phyloP scores from a whole-genome alignment of 2,329 filamentous ascomycete genomes.

The Penicillium sp. region DNA sequence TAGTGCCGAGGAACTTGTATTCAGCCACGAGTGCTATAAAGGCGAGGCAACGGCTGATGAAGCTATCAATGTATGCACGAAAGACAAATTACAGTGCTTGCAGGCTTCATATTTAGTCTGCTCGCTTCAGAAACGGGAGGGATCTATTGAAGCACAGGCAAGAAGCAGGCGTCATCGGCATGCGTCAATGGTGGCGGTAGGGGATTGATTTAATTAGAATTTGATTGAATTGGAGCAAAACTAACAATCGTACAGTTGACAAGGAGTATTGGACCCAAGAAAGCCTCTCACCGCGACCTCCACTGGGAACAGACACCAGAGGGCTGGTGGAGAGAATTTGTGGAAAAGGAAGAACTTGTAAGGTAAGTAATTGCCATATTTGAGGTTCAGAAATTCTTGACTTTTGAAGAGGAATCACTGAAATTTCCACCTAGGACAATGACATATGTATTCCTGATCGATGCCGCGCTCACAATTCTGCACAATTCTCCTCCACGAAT shows the following conservation, averaged over 20 bases:
- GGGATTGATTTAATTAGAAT: background rate
- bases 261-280: conserved; percentile 23
- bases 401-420: background rate
- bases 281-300: conserved; percentile 22
- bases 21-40: conserved; percentile 20
- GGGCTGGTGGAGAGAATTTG: conserved; percentile 29
- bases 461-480: conserved; percentile 35
- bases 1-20: conserved; percentile 29
- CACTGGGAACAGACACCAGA: conserved; percentile 11
- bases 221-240: background rate
- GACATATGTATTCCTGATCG: conserved; percentile 35
- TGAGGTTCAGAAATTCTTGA: background rate
- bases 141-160: conserved; percentile 24
- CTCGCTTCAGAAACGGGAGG: conserved; percentile 33
- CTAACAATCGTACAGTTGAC: conserved; percentile 16
- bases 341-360: conserved; percentile 32
- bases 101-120: conserved; percentile 33
- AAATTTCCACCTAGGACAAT: conserved; percentile 23
- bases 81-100: conserved; percentile 23
- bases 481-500: conserved; percentile 36
- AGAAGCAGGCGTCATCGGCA: conserved; percentile 28
- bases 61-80: conserved; percentile 10
- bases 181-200: conserved; percentile 31
- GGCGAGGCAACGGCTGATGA: background rate
- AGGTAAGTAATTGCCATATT: conserved; percentile 16